Conservation (phyloP, 1,284 basidiomycete genomes). For the Papiliotrema flavescens region DNA sequence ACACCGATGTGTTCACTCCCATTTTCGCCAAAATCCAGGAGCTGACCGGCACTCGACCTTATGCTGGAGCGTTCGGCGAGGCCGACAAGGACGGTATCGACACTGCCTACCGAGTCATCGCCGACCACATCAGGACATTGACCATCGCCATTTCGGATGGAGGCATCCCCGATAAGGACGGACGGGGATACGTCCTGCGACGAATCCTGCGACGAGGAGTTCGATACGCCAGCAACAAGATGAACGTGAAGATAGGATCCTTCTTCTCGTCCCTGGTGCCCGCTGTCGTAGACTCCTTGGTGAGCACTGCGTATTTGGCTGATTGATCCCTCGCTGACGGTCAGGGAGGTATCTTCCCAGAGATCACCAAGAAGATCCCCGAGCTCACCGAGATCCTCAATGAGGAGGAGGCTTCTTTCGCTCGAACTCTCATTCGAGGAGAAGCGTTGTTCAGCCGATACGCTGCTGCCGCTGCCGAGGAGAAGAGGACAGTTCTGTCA, state of each 20-base stretch:
- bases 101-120: slow-evolving; percentile 94
- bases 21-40: slow-evolving; percentile 86
- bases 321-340: slow-evolving; percentile 4
- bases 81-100: slow-evolving; percentile 93
- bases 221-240: slow-evolving; percentile 91
- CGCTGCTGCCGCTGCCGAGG: slow-evolving; percentile 65
- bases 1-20: slow-evolving; percentile 91
- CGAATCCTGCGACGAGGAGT: slow-evolving; percentile 89
- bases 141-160: slow-evolving; percentile 96
- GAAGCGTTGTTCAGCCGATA: slow-evolving; percentile 96
- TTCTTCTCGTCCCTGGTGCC: slow-evolving; percentile 95
- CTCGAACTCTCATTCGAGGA: slow-evolving; percentile 90
- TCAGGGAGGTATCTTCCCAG: slow-evolving; percentile 86
- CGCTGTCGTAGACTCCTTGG: slow-evolving; percentile 84
- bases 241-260: slow-evolving; percentile 86
- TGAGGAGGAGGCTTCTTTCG: slow-evolving; percentile 97
- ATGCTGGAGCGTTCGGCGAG: slow-evolving; percentile 85
- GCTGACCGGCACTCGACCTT: slow-evolving; percentile 81
- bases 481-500: slow-evolving; percentile 65
- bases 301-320: slow-evolving; percentile 42
- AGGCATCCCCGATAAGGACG: slow-evolving; percentile 92
- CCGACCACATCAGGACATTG: slow-evolving; percentile 93
- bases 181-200: slow-evolving; percentile 90
- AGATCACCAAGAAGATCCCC: slow-evolving; percentile 75
- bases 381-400: slow-evolving; percentile 95